phyloP scores from a whole-genome alignment of 2,329 filamentous ascomycete genomes.

The Scortechinia acanthostroma region DNA sequence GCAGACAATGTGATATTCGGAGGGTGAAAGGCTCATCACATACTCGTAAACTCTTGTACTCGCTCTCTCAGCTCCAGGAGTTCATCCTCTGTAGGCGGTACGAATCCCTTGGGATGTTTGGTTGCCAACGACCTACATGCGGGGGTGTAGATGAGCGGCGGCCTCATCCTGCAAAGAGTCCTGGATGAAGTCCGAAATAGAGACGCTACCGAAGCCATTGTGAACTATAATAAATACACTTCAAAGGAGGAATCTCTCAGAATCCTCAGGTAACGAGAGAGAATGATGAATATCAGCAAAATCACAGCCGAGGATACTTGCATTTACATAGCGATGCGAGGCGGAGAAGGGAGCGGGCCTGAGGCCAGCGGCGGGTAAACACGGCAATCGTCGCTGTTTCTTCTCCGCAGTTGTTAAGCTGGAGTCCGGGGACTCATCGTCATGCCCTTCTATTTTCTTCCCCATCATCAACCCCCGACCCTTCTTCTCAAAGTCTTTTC shows the following conservation, averaged over 20 bases:
- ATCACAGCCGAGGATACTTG: too few species aligned
- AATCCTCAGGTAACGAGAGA: too few species aligned
- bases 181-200: constrained; percentile 7
- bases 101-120: constrained; percentile 61
- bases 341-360: constrained; percentile 14
- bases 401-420: too few species aligned
- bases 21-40: too few species aligned
- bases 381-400: constrained; percentile 31
- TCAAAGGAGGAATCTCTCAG: too few species aligned
- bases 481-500: too few species aligned
- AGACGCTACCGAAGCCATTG: neutral
- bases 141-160: constrained; percentile 17
- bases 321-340: too few species aligned
- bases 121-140: constrained; percentile 40
- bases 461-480: too few species aligned
- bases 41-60: constrained; percentile 21
- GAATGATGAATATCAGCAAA: too few species aligned
- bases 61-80: constrained; percentile 41
- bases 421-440: too few species aligned
- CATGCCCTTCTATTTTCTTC: too few species aligned
- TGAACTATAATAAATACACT: constrained; percentile 1
- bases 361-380: constrained; percentile 23
- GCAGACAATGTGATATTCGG: neutral
- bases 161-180: constrained; percentile 12
- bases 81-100: constrained; percentile 39